Evolutionary conservation across 1,284 basidiomycete species (phyloP).

Genomic region (Cystobasidium sp.): DNA sequence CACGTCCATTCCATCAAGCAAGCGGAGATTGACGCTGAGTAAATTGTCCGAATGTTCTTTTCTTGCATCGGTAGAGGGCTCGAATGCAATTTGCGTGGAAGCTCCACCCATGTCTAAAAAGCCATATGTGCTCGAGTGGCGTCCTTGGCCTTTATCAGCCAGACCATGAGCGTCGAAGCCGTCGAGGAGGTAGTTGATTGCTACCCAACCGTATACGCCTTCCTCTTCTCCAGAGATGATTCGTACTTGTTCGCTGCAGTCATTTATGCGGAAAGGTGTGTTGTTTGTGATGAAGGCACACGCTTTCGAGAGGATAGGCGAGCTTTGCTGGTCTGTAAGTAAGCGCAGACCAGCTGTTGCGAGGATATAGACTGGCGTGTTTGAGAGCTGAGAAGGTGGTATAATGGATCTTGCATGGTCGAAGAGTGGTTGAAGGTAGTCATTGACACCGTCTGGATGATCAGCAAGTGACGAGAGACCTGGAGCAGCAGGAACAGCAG

Average conservation of each 20-base stretch:
- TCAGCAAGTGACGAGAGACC: slow-evolving; percentile 84
- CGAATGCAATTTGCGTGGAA: slow-evolving; percentile 97
- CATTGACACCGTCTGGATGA: slow-evolving; percentile 69
- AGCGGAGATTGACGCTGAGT: slow-evolving; percentile 77
- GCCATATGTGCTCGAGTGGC: slow-evolving; percentile 78
- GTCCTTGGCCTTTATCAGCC: slow-evolving; percentile 44
- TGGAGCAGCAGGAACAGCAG: slow-evolving; percentile 56
- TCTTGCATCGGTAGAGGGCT: slow-evolving; percentile 67
- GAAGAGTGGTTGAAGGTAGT: slow-evolving; percentile 81
- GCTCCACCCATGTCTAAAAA: slow-evolving; percentile 99
- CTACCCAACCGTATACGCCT: slow-evolving; percentile 97
- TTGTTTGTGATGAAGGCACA: slow-evolving; percentile 76
- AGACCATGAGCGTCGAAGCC: slow-evolving; percentile 73
- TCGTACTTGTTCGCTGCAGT: slow-evolving; percentile 82
- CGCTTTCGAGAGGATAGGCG: slow-evolving; percentile 72
- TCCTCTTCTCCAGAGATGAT: slow-evolving; percentile 99
- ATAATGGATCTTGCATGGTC: slow-evolving; percentile 80
- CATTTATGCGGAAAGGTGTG: slow-evolving; percentile 75
- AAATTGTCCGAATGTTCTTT: slow-evolving; percentile 66
- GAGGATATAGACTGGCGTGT: slow-evolving; percentile 89
- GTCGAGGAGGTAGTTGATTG: slow-evolving; percentile 98
- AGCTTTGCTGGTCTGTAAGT: slow-evolving; percentile 70
- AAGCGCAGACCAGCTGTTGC: slow-evolving; percentile 98
- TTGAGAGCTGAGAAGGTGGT: slow-evolving; percentile 77
- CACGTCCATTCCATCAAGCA: slow-evolving; percentile 83